Evolutionary conservation across 2,329 filamentous ascomycete species (phyloP).

Genomic region (Talaromyces sp.): DNA sequence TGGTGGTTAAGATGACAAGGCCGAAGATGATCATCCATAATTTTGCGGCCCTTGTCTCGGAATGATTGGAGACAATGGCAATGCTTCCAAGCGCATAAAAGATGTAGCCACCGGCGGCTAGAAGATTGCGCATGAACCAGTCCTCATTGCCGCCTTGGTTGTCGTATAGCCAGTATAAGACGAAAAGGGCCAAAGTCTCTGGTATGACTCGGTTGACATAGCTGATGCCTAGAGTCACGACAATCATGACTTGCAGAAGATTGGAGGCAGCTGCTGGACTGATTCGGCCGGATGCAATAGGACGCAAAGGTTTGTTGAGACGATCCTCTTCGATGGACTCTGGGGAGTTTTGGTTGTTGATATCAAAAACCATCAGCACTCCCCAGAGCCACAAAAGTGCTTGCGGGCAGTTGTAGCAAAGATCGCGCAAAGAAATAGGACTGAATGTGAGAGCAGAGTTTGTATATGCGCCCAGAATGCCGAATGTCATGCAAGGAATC

Average conservation of each 20-base stretch:
- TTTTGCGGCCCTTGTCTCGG: conserved; percentile 10
- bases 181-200: conserved; percentile 17
- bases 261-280: conserved; percentile 8
- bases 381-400: conserved; percentile 16
- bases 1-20: conserved; percentile 16
- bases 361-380: conserved; percentile 18
- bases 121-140: conserved; percentile 18
- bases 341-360: conserved; percentile 18
- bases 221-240: conserved; percentile 11
- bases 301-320: conserved; percentile 16
- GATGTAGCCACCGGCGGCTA: conserved; percentile 17
- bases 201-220: conserved; percentile 11
- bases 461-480: conserved; percentile 12
- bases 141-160: conserved; percentile 17
- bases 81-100: conserved; percentile 17
- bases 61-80: conserved; percentile 11
- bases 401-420: conserved; percentile 7
- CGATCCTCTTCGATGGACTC: conserved; percentile 19
- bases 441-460: conserved; percentile 11
- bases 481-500: conserved; percentile 18
- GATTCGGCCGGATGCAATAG: conserved; percentile 15
- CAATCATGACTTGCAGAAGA: conserved; percentile 14
- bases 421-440: neutral
- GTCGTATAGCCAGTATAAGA: conserved; percentile 17
- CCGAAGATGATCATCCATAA: conserved; percentile 17